Evolutionary conservation across 2,329 filamentous ascomycete species (phyloP), one percentile per base, ranked within the genome.

Genomic region (Pleurostoma richardsiae): DNA sequence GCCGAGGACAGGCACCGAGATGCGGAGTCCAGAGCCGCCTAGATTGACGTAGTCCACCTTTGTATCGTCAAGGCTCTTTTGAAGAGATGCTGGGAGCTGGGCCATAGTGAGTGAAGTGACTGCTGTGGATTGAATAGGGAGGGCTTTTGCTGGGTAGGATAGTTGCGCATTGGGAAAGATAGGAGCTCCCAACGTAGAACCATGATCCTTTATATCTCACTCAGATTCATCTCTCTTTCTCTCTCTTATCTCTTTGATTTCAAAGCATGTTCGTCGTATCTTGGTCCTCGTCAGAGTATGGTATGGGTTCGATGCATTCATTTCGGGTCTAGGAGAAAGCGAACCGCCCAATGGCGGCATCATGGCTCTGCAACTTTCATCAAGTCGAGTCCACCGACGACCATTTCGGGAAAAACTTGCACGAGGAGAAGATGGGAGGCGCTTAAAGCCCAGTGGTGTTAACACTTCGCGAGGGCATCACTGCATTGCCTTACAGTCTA

Each of bases 1-100:
- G 0, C 83, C 83, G 38, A 86, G 68, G 47, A 86, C 82, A 39
- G 83, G 77, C 43, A 78, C 74, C 0, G 82, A 85, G 40, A 85
- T 70, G 45, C 74, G 75, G 10, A 86, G 75, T 30, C 83, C 83
- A 43, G 74, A 80, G 49, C 74, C 77, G 31, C 83, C 83, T 7
- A 86, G 69, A 46, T 71, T 67, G n/a, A 69, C 69, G 44, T 61
- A 56, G 58, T 70, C 68, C 56, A 72, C 64, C 36, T 56, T 57
- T 33, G 59, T 52, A 29, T 65, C 55, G 19, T 56, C 59, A 5
- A 72, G 43, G 29, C 50, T 47, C 48, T 47, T 42, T 30, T 48
- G 43, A 40, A 47, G 42, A 30, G 41, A 45, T 6, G 50, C 44
- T 4, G 47, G 42, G 26, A 45, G 6, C 4, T 29, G 5, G 3